Percentiles rank a stretch among this genome's conserved stretches.
Conservation (phyloP, 164 flowering plant genomes). For the Vitis labrusca region DNA sequence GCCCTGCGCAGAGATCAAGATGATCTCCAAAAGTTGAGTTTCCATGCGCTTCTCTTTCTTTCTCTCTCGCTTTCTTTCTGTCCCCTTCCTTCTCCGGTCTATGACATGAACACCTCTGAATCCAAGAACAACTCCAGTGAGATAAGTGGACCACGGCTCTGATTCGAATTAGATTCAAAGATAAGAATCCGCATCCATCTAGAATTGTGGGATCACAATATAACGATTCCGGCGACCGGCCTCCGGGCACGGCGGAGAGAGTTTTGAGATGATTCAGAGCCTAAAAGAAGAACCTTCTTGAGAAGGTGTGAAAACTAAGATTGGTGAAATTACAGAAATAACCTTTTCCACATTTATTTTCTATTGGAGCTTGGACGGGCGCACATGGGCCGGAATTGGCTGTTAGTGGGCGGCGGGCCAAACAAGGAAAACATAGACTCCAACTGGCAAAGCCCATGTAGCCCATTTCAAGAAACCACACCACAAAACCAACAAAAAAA, state of each 20-base stretch:
- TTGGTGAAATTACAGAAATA: not conserved
- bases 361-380: not conserved
- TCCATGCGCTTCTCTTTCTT: conserved; percentile 14
- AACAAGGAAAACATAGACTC: too few species aligned
- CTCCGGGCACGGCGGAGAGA: not conserved
- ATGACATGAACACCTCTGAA: not conserved
- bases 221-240: too few species aligned
- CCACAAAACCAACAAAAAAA: too few species aligned
- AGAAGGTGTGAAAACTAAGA: too few species aligned
- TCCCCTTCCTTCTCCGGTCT: conserved; percentile 5
- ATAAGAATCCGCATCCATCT: too few species aligned
- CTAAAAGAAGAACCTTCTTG: too few species aligned
- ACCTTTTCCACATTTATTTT: not conserved
- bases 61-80: conserved; percentile 1
- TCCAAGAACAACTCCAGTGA: not conserved
- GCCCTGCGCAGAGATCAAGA: conserved; percentile 87
- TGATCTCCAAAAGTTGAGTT: conserved; percentile 60
- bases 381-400: too few species aligned
- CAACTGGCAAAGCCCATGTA: too few species aligned
- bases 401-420: too few species aligned
- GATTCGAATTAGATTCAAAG: too few species aligned
- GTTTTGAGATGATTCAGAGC: not conserved
- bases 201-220: too few species aligned
- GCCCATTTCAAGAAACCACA: too few species aligned
- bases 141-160: not conserved